These are phyloP conservation scores for Pachysandra terminalis DNA, from an alignment of 164 flowering plant genomes.

Conservation along the genomic window DNA sequence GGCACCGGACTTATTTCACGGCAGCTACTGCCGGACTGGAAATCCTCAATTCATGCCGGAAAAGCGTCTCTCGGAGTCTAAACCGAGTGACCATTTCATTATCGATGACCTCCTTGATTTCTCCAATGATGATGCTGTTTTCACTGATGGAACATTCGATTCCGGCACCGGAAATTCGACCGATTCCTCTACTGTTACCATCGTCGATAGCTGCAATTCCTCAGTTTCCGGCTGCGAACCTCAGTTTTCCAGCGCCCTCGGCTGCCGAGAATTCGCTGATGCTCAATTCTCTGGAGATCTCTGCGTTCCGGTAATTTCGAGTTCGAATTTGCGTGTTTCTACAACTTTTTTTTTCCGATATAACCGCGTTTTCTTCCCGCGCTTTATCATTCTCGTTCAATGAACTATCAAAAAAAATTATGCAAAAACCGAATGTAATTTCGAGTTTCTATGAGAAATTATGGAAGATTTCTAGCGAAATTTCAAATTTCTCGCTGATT, in stretches of 20 bases:
- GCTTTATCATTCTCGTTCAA: no score
- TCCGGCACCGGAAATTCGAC: slow-evolving; percentile 33
- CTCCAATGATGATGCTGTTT: slow-evolving; percentile 52
- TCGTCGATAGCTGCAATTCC: slow-evolving; percentile 68
- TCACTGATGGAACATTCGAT: slow-evolving; percentile 20
- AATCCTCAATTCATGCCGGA: slow-evolving; percentile 34
- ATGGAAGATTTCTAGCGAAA: no score
- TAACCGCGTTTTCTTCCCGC: no score
- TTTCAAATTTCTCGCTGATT: background rate
- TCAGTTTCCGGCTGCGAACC: slow-evolving; percentile 48
- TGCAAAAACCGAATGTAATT: no score
- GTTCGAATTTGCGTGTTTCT: background rate
- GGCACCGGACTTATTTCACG: slow-evolving; percentile 44
- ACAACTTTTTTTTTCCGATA: no score
- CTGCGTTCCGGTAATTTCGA: slow-evolving; percentile 71
- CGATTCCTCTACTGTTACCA: slow-evolving; percentile 56
- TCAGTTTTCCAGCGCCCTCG: slow-evolving; percentile 30
- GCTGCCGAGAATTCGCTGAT: slow-evolving; percentile 34
- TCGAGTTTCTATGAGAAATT: no score
- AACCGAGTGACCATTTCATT: slow-evolving; percentile 49
- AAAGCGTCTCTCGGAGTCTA: slow-evolving; percentile 27
- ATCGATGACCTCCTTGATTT: slow-evolving; percentile 86
- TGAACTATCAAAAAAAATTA: no score
- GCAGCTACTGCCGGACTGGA: slow-evolving; percentile 22
- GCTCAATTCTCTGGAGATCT: slow-evolving; percentile 69